Conservation (phyloP, 805 yeast genomes). For the Naumovozyma castellii region DNA sequence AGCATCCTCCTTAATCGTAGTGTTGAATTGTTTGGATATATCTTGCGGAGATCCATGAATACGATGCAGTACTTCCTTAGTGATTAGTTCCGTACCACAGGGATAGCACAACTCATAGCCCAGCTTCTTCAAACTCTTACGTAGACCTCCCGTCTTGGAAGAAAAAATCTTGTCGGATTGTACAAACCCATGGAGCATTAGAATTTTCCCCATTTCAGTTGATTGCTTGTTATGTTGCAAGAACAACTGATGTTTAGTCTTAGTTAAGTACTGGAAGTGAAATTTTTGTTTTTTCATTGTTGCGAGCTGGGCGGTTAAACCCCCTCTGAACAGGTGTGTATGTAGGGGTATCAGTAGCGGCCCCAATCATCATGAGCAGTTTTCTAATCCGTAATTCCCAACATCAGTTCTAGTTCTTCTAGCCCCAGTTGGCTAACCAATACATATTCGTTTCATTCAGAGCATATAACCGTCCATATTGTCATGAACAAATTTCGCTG, state of each 20-base stretch:
- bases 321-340: too few relatives aligned
- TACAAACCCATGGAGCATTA: conserved; percentile 85
- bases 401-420: too few relatives aligned
- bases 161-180: conserved; percentile 75
- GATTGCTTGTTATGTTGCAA: too few relatives aligned
- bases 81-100: conserved; percentile 48
- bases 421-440: too few relatives aligned
- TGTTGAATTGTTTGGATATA: conserved; percentile 30
- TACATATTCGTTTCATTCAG: too few relatives aligned
- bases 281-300: not conserved
- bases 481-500: too few relatives aligned
- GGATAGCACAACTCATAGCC: conserved; percentile 66
- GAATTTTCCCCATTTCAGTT: conserved; percentile 35
- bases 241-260: too few relatives aligned
- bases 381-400: too few relatives aligned
- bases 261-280: too few relatives aligned
- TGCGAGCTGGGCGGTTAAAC: not conserved
- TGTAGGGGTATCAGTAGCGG: too few relatives aligned
- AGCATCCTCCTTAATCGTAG: conserved; percentile 12
- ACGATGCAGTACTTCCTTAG: conserved; percentile 5
- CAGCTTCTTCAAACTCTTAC: conserved; percentile 52
- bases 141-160: conserved; percentile 75
- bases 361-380: too few relatives aligned
- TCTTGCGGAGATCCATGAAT: conserved; percentile 17
- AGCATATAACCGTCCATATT: too few relatives aligned